Evolutionary conservation across 192 early-diverging fungal genomes (phyloP), one percentile per base, ranked within the genome.

Genomic region (Backusella circina): DNA sequence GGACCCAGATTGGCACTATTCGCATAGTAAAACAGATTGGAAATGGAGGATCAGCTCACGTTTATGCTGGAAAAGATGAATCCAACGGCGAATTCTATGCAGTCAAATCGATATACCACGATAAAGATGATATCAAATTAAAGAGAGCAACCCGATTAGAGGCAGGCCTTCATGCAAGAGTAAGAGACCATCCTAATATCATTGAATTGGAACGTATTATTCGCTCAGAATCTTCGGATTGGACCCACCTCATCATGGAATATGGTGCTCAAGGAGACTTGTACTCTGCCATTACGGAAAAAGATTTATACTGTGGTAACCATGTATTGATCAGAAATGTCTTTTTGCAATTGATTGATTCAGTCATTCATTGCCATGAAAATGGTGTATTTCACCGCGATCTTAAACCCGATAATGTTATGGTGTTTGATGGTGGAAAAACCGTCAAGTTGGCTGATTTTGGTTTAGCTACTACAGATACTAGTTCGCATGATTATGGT

Each of bases 261-360:
- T 89, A 89, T 76, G 93, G 95, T 15, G 84, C 85, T 13, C 95
- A 95, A 66, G 98, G 98, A 41, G 98, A 99, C 86, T 85, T 99
- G 37, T 99, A 98, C 79, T 94, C 95, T 67, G 92, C 92, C 65
- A 98, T 99, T 75, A 95, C 97, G 5, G 90, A 88, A 39, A 88
- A 90, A 23, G 91, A 94, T 41, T 90, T 87, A 35, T 93, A 94
- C 35, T 68, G 82, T 31, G 85, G 86, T 69, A 85, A 89, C 36
- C 95, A 95, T 79, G 39, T 81, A 36, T 91, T 94, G 30, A 90
- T 96, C 41, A 90, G 92, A 21, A 84, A 85, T 28, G 93, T 96
- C 54, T 89, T 99, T 74, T 80, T 93, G 23, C 94, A 96, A 84
- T 90, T 99, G 28, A 81, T 97, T 38, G 86, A 91, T 73, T 95